Evolutionary conservation across 1,284 basidiomycete species (phyloP), one percentile per base, ranked within the genome.

Genomic region (Ganoderma leucocontextum): DNA sequence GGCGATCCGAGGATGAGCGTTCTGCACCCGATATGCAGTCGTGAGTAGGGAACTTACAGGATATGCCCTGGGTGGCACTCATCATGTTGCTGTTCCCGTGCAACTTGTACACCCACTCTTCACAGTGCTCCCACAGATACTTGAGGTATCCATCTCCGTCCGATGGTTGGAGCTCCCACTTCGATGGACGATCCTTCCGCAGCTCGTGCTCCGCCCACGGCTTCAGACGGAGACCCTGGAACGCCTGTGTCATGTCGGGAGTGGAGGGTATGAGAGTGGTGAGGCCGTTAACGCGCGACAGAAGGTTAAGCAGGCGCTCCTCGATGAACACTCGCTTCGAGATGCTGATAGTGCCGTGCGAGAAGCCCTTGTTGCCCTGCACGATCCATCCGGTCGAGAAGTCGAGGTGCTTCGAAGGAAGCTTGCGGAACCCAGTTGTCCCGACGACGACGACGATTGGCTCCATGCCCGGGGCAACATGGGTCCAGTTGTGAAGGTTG

Each of bases 201-300:
- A 67, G 69, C 19, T 72, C 66, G 66, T 78, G 75, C 38, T 78
- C 68, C 10, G 71, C 74, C 79, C 78, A 80, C 2, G 73, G 75
- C 36, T 71, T 73, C 19, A 80, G 69, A n/a, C 74, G 69, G 41
- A 79, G 68, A 29, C 74, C 69, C 72, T 78, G 77, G 38, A 72
- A 73, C 33, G 74, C 77, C 64, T 73, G 73, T 33, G 76, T 63
- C 41, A 77, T 72, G 44, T 76, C 76, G 29, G 75, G 68, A 63
- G 77, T 77, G 29, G 70, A 33, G 19, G 79, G 77, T 15, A 80
- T 74, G 62, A 80, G 70, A n/a, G 80, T 80, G 9, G 78, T 80
- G 49, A 72, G 66, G 2, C 72, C 73, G 67, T 80, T 80, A 70
- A 80, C 64, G 39, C 67, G 67, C 22, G 75, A 67, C 25, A 80